These are phyloP conservation scores for Dionaea muscipula DNA, from an alignment of 179 eudicot species.

Conservation along the genomic window DNA sequence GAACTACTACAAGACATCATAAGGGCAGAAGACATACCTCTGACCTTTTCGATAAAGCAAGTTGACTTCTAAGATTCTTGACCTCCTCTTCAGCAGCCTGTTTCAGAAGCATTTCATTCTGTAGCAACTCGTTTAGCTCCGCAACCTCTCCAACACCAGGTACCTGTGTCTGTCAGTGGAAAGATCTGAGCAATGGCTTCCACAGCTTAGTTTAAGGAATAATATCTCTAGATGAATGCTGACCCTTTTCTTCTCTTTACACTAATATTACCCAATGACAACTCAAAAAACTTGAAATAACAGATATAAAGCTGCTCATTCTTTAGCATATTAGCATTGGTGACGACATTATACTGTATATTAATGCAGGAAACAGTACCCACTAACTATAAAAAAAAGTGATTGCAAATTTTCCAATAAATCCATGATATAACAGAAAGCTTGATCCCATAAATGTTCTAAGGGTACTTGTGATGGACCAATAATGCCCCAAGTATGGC, in stretches of 20 bases:
- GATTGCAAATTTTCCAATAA: too few species aligned
- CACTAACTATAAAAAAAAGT: too few species aligned
- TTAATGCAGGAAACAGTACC: background rate
- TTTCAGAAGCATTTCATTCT: slow-evolving; percentile 42
- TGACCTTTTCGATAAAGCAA: slow-evolving; percentile 37
- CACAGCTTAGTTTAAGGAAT: too few species aligned
- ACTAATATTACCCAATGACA: too few species aligned
- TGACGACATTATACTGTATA: background rate
- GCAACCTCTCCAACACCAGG: slow-evolving; percentile 33
- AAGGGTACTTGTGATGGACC: too few species aligned
- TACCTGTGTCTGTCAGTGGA: slow-evolving; percentile 7
- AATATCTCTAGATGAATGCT: too few species aligned
- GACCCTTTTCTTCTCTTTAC: too few species aligned
- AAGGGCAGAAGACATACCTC: slow-evolving; percentile 35
- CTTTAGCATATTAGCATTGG: background rate
- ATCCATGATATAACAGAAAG: too few species aligned
- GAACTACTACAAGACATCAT: background rate
- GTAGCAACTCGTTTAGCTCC: slow-evolving; percentile 45
- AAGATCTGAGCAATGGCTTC: background rate
- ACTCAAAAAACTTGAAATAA: too few species aligned
- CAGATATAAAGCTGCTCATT: too few species aligned
- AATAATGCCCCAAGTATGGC: too few species aligned
- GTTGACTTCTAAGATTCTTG: slow-evolving; percentile 50
- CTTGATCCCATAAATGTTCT: too few species aligned
- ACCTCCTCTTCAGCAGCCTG: slow-evolving; percentile 64